Evolutionary conservation across 2,329 filamentous ascomycete species (phyloP), one percentile per base, ranked within the genome.

Genomic region (Paecilomyces sp.): DNA sequence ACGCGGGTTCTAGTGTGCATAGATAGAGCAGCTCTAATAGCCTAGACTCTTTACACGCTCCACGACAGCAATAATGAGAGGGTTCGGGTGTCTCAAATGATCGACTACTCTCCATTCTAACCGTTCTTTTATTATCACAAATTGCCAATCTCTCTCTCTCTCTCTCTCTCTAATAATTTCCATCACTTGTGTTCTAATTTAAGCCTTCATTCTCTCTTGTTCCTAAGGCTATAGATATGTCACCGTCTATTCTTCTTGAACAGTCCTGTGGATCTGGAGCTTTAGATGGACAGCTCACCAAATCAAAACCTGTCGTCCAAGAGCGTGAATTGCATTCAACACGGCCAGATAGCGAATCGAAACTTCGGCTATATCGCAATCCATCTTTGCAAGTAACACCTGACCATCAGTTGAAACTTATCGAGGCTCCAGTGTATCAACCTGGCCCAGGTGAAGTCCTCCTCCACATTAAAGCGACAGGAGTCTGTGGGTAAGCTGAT

Each of bases 391-490:
- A 84, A 61, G 82, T 86, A 15, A 87, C 85, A 0, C 82, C 80
- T 54, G 83, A 87, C 66, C 85, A 87, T 66, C 75, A 77, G 4
- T 67, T 88, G 58, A 85, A 86, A 67, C 69, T 79, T 12, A 77
- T 81, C 30, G 80, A 87, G 53, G 83, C 82, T 1, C 84, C 85
- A 6, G 79, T 87, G 1, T 78, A 80, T 64, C 78, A 77, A 30
- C 85, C 85, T 2, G 74, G 75, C 6, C 71, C 73, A 6, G 82
- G 81, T 15, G 82, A 88, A 63, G 85, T 84, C 1, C 72, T 87
- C 1, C 65, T 88, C 9, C 85, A 88, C 61, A 79, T 88, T 64
- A 86, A 85, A 67, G 80, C 81, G 1, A 87, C 85, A 2, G 85
- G 85, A 52, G 84, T 88, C 41, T 88, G 86, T 72, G 85, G 86